phyloP scores from a whole-genome alignment of 257 asterid genomes.

The Petunia secreta region DNA sequence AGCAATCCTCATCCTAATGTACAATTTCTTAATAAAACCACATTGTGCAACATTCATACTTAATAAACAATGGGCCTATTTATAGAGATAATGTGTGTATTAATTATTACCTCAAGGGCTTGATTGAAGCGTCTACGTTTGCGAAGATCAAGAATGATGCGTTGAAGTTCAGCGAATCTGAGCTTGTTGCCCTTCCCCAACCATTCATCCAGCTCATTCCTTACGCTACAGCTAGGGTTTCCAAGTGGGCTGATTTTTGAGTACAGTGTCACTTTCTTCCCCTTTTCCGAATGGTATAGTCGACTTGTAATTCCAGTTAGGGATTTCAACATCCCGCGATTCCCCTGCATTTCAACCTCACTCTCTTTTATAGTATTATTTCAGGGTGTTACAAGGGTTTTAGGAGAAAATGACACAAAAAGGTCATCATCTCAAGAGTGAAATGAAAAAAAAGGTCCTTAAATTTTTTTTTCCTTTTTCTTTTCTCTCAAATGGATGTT shows the following conservation, averaged over 20 bases:
- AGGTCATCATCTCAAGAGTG: too few relatives aligned
- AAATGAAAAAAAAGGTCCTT: too few relatives aligned
- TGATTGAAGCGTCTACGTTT: slow-evolving; percentile 76
- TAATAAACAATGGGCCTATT: too few relatives aligned
- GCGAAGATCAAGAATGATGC: slow-evolving; percentile 76
- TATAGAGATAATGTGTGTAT: background rate
- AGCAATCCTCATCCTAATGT: too few relatives aligned
- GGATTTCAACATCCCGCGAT: slow-evolving; percentile 32
- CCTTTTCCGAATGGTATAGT: slow-evolving; percentile 44
- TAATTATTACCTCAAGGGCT: slow-evolving; percentile 66
- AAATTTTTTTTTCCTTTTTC: too few relatives aligned
- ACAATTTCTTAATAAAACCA: too few relatives aligned
- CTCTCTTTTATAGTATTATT: too few relatives aligned
- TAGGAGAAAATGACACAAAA: too few relatives aligned
- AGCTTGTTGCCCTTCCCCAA: slow-evolving; percentile 50
- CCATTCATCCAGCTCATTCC: slow-evolving; percentile 77
- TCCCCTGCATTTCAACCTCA: slow-evolving; percentile 36
- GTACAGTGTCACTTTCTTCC: slow-evolving; percentile 52
- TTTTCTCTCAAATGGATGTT: too few relatives aligned
- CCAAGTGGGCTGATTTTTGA: slow-evolving; percentile 83
- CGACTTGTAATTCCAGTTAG: slow-evolving; percentile 41
- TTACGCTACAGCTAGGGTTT: slow-evolving; percentile 54
- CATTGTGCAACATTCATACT: too few relatives aligned
- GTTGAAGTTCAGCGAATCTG: slow-evolving; percentile 78
- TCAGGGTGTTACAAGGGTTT: too few relatives aligned